A percentile compares a stretch with the other conserved stretches of the same genome.
phyloP scores from a whole-genome alignment of 805 yeast species.

The Debaryomyces prosopidis region DNA sequence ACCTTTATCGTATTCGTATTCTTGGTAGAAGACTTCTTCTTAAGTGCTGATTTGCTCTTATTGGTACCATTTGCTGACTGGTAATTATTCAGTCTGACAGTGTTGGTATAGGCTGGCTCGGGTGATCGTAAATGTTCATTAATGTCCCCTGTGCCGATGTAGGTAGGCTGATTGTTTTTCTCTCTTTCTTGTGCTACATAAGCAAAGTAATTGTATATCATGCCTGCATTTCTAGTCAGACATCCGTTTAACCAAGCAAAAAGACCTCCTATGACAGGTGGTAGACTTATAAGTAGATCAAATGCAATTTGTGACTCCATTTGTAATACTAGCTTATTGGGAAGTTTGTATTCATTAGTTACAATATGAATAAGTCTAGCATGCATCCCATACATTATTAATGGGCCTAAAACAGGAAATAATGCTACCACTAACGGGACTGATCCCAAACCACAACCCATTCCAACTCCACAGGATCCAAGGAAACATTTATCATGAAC shows the following conservation, averaged over 20 bases:
- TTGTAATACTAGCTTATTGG: slow-evolving; percentile 59
- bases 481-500: slow-evolving; percentile 78
- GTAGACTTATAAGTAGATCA: slow-evolving; percentile 72
- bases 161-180: slow-evolving; percentile 16
- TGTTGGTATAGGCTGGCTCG: background rate
- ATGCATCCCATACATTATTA: slow-evolving; percentile 77
- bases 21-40: background rate
- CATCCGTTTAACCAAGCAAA: slow-evolving; percentile 82
- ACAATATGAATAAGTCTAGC: slow-evolving; percentile 65
- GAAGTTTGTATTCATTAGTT: slow-evolving; percentile 55
- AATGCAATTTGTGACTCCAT: slow-evolving; percentile 74
- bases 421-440: slow-evolving; percentile 67
- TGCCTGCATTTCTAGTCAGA: slow-evolving; percentile 85
- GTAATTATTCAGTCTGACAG: background rate
- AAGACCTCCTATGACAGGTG: slow-evolving; percentile 79
- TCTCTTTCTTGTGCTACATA: slow-evolving; percentile 18
- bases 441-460: slow-evolving; percentile 75
- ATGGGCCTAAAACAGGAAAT: slow-evolving; percentile 84
- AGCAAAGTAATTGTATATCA: slow-evolving; percentile 50
- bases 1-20: background rate
- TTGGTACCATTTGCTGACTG: background rate
- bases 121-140: slow-evolving; percentile 1
- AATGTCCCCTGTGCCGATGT: slow-evolving; percentile 15
- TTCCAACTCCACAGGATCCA: slow-evolving; percentile 67
- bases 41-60: background rate